Conservation (phyloP, 2,329 filamentous ascomycete genomes). For the Dothideomycetes sp. region DNA sequence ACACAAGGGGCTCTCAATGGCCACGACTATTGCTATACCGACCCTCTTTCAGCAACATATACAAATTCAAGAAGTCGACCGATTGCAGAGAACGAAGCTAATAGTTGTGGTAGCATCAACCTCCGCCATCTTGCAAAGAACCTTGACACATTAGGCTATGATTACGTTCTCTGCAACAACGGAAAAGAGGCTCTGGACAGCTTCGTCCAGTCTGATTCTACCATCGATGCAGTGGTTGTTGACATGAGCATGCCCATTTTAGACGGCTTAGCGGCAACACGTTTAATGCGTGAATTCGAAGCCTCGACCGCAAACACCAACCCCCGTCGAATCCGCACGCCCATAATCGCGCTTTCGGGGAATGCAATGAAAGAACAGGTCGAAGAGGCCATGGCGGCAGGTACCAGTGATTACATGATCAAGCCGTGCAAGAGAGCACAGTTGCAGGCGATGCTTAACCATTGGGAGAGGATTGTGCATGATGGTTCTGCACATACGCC, state of each 20-base stretch:
- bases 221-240: conserved; percentile 9
- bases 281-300: conserved; percentile 11
- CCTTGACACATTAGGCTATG: conserved; percentile 8
- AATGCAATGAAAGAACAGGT: conserved; percentile 14
- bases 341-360: conserved; percentile 13
- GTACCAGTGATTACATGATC: conserved; percentile 13
- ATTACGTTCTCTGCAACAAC: conserved; percentile 10
- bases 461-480: conserved; percentile 11
- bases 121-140: conserved; percentile 11
- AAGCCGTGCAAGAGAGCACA: conserved; percentile 13
- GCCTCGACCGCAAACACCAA: background rate
- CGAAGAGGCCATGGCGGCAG: conserved; percentile 10
- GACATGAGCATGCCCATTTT: conserved; percentile 14
- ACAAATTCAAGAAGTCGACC: no score
- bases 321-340: background rate
- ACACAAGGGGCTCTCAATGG: no score
- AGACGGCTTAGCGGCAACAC: conserved; percentile 13
- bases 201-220: background rate
- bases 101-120: no score
- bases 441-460: conserved; percentile 3
- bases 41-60: background rate
- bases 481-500: conserved; percentile 8
- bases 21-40: rapidly evolving
- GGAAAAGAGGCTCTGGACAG: conserved; percentile 13
- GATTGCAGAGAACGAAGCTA: no score